Conservation (phyloP, 306 rosid genomes). For the Glycine latifolia region DNA sequence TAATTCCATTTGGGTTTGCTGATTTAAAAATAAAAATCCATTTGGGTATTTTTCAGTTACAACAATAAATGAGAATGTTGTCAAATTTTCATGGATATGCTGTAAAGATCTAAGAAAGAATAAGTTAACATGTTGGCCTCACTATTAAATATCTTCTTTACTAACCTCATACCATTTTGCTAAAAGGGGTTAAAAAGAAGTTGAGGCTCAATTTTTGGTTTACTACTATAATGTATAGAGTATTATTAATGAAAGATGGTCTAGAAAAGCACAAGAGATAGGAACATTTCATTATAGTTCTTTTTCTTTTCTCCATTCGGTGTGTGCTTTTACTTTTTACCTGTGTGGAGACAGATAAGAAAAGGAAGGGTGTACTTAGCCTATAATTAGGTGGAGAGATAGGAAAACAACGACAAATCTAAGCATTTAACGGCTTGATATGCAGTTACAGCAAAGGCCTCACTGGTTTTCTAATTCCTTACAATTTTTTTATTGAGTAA, state of each 20-base stretch:
- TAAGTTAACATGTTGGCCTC: constrained; percentile 43
- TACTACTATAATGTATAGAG: constrained; percentile 20
- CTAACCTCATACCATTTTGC: constrained; percentile 24
- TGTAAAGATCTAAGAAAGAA: constrained; percentile 43
- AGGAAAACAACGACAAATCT: constrained; percentile 12
- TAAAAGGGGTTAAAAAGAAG: constrained; percentile 33
- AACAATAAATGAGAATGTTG: constrained; percentile 41
- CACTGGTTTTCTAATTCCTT: constrained; percentile 14
- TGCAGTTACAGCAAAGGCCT: constrained; percentile 28
- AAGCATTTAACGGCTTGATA: constrained; percentile 35
- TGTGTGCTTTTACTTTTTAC: neutral
- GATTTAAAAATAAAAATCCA: neutral
- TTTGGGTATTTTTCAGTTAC: constrained; percentile 26
- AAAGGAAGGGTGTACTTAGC: constrained; percentile 28
- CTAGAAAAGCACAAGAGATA: neutral
- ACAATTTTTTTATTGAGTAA: neutral
- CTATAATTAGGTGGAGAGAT: constrained; percentile 32
- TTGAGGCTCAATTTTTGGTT: constrained; percentile 23
- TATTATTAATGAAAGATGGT: neutral
- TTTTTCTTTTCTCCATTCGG: constrained; percentile 17
- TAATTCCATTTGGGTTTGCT: neutral
- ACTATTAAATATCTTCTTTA: constrained; percentile 33
- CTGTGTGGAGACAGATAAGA: neutral
- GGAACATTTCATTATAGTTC: constrained; percentile 7
- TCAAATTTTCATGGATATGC: constrained; percentile 46